Percentiles rank a stretch among this genome's conserved stretches.
Conservation (phyloP, 106 monocot species). For the Acorus gramineus region DNA sequence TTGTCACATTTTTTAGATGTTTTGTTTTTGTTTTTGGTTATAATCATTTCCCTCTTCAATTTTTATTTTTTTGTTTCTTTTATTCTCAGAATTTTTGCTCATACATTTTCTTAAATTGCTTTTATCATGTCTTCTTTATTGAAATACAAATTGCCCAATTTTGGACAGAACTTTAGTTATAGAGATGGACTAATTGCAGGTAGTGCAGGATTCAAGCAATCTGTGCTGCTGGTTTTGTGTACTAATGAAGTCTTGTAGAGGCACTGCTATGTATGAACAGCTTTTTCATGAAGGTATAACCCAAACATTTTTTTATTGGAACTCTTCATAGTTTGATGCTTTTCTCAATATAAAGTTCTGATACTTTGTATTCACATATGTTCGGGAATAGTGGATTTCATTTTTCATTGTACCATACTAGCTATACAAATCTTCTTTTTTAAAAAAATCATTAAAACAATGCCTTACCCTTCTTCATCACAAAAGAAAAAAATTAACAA, state of each 20-base stretch:
- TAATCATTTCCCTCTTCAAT: not conserved
- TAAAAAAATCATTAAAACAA: no score
- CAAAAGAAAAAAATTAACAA: no score
- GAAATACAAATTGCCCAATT: not conserved
- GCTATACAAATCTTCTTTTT: no score
- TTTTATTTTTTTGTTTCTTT: constrained; percentile 41
- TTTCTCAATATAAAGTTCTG: no score
- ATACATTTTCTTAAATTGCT: no score
- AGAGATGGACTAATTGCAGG: constrained; percentile 71
- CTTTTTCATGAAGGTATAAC: constrained; percentile 35
- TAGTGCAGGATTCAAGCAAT: constrained; percentile 68
- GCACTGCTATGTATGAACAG: constrained; percentile 42
- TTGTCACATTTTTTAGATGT: no score
- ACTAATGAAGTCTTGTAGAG: constrained; percentile 68
- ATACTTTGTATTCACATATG: no score
- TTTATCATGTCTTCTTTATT: not conserved
- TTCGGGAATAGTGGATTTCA: no score
- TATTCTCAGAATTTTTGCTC: not conserved
- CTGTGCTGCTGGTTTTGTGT: constrained; percentile 28
- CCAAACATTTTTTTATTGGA: constrained; percentile 28
- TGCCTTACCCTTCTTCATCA: no score
- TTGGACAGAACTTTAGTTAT: constrained; percentile 31
- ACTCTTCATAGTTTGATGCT: no score
- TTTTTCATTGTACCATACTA: no score
- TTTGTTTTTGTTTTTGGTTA: no score